Conservation (phyloP, 2,329 filamentous ascomycete genomes). For the Penicillium vulpinum region DNA sequence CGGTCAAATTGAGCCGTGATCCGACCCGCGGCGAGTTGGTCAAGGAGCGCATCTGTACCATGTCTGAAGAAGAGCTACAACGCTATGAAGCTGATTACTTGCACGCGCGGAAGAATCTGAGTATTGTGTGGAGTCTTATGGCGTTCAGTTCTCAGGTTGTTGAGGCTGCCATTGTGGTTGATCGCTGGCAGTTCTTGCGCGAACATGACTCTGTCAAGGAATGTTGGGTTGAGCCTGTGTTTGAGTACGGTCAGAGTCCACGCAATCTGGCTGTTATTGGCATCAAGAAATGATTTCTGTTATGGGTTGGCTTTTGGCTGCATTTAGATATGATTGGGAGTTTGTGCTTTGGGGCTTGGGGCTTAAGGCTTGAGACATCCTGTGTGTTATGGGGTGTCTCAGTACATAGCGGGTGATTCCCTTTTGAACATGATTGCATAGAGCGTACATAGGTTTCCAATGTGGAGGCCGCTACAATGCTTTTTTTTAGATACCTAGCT, state of each 20-base stretch:
- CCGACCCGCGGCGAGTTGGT: constrained; percentile 63
- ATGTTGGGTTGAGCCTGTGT: constrained; percentile 91
- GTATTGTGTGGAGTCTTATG: constrained; percentile 91
- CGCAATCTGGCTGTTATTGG: constrained; percentile 92
- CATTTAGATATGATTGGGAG: not conserved
- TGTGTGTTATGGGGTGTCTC: not conserved
- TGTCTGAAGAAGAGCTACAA: constrained; percentile 75
- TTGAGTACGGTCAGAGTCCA: constrained; percentile 82
- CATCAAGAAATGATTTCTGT: constrained; percentile 62
- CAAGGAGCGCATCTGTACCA: constrained; percentile 61
- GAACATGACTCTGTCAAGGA: constrained; percentile 74
- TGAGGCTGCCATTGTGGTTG: constrained; percentile 85
- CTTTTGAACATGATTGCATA: not conserved
- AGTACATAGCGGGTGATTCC: not conserved
- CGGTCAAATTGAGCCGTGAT: constrained; percentile 70
- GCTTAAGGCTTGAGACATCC: not conserved
- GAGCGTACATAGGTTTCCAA: not conserved
- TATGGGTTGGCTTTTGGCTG: not conserved
- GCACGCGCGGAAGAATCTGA: constrained; percentile 74
- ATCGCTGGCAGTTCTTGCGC: constrained; percentile 82
- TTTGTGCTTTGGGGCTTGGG: not conserved
- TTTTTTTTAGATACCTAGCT: not conserved
- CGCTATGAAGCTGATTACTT: constrained; percentile 67
- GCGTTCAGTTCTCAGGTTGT: constrained; percentile 88
- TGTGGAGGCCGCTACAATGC: not conserved